A percentile compares a stretch with the other conserved stretches of the same genome.
Conservation (phyloP, 106 monocot species). For the Dendrobium catenatum region DNA sequence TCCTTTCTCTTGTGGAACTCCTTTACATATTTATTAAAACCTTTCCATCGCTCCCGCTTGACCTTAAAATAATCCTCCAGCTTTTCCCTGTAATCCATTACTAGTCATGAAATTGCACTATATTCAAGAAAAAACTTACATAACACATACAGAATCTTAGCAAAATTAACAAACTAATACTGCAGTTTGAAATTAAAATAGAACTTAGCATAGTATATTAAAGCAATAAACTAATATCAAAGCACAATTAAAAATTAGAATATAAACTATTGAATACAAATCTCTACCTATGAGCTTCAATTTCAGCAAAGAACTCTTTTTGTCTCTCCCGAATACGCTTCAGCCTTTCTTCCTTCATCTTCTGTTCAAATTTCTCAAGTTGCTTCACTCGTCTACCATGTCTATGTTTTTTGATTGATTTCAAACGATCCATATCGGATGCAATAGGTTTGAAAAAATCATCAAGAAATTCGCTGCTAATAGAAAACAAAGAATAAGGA, state of each 20-base stretch:
- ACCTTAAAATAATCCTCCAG: conserved; percentile 86
- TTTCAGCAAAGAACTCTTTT: conserved; percentile 97
- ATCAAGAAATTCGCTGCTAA: conserved; percentile 80
- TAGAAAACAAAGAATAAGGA: conserved; percentile 2
- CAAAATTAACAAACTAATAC: not conserved
- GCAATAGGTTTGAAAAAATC: conserved; percentile 89
- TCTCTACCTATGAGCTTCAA: conserved; percentile 76
- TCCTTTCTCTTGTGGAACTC: conserved; percentile 98
- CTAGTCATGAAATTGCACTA: not conserved
- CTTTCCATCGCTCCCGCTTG: conserved; percentile 82
- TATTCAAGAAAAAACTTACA: not conserved
- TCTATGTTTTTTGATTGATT: conserved; percentile 79
- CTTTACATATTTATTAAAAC: conserved; percentile 74
- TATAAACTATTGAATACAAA: not conserved
- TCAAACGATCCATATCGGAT: conserved; percentile 74
- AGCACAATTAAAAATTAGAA: not conserved
- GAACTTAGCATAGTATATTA: not conserved
- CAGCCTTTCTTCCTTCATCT: conserved; percentile 98
- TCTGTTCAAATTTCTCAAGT: conserved; percentile 89
- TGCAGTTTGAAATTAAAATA: not conserved
- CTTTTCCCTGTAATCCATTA: conserved; percentile 61
- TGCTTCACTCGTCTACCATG: conserved; percentile 95
- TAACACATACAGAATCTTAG: not conserved
- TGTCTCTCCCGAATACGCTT: conserved; percentile 89
- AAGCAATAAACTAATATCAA: not conserved